A percentile compares a stretch with the other conserved stretches of the same genome.
phyloP scores from a whole-genome alignment of 192 early-diverging fungal genomes.

The Glomus cerebriforme region DNA sequence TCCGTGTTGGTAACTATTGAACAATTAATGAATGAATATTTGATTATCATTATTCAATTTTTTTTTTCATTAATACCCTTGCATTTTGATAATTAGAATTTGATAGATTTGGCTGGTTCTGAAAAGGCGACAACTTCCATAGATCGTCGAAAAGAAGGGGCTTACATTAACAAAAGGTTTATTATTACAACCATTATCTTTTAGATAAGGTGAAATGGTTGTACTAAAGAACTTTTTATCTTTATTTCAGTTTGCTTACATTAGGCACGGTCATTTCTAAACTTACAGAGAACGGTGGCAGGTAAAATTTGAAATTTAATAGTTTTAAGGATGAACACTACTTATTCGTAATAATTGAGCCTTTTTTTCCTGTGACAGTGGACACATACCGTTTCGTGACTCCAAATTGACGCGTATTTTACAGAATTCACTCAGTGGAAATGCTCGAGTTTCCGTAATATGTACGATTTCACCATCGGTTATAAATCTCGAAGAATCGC shows the following conservation, averaged over 20 bases:
- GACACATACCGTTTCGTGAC: constrained; percentile 96
- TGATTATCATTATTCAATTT: neutral
- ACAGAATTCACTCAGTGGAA: constrained; percentile 89
- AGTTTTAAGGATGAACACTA: neutral
- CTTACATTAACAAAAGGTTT: constrained; percentile 86
- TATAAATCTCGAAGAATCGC: constrained; percentile 80
- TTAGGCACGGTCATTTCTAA: neutral
- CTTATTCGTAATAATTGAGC: too few relatives aligned
- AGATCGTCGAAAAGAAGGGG: constrained; percentile 93
- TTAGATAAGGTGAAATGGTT: neutral
- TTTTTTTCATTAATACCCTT: neutral
- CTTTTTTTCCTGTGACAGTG: constrained; percentile 30
- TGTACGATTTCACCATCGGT: constrained; percentile 86
- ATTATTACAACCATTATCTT: neutral
- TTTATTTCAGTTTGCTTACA: neutral
- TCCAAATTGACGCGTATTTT: constrained; percentile 95
- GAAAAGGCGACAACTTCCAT: constrained; percentile 88
- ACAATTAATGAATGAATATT: neutral
- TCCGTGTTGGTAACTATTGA: constrained; percentile 16
- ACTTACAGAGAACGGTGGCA: neutral
- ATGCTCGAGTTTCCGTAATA: constrained; percentile 86
- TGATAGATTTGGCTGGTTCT: constrained; percentile 96
- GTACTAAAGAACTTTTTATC: neutral
- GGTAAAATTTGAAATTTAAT: neutral
- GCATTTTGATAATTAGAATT: constrained; percentile 54